Percentiles rank a stretch among this genome's conserved stretches.
phyloP scores from a whole-genome alignment of 495 filamentous ascomycete genomes.

The Delitschia confertaspora region DNA sequence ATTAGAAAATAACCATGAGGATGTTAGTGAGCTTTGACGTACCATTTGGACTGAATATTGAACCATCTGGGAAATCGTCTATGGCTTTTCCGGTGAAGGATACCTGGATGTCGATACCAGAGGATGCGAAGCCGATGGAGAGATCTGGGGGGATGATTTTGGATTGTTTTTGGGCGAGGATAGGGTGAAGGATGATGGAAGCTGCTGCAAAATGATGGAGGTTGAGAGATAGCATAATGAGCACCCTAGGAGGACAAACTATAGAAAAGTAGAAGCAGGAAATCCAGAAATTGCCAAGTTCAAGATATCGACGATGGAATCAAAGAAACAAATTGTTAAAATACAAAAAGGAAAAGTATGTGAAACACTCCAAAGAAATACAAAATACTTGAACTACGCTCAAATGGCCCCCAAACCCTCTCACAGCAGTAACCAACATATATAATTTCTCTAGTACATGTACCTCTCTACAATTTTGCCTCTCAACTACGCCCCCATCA shows the following conservation, averaged over 20 bases:
- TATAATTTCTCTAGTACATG: no score
- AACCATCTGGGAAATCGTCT: constrained; percentile 15
- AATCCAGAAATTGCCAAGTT: no score
- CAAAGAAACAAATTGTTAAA: no score
- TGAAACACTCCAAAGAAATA: no score
- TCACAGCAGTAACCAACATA: neutral
- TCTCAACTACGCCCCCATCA: no score
- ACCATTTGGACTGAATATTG: constrained; percentile 14
- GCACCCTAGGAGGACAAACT: neutral
- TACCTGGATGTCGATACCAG: constrained; percentile 9
- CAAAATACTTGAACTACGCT: no score
- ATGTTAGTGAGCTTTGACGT: neutral
- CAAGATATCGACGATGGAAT: no score
- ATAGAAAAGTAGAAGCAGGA: neutral
- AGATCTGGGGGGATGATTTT: constrained; percentile 10
- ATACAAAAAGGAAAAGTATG: no score
- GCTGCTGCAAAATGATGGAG: neutral
- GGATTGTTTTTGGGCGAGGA: neutral
- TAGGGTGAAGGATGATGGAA: neutral
- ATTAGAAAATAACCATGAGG: constrained; percentile 1
- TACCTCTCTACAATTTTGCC: no score
- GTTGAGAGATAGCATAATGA: neutral
- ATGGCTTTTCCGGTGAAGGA: constrained; percentile 8
- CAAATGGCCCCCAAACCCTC: neutral
- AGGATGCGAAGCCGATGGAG: constrained; percentile 1